Conservation (phyloP, 331 rosid genomes). For the Dryas integrifolia region DNA sequence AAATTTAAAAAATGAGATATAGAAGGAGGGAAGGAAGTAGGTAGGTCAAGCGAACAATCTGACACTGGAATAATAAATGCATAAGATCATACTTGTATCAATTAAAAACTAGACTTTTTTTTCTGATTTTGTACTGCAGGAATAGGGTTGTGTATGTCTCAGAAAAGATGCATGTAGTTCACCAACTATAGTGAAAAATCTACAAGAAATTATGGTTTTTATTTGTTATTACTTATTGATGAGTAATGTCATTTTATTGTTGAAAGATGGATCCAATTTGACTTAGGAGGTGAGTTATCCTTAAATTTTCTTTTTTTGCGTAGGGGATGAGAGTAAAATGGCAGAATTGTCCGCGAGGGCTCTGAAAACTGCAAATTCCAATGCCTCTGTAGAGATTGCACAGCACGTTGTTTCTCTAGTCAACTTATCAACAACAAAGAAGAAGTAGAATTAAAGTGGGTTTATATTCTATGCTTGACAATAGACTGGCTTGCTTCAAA, state of each 20-base stretch:
- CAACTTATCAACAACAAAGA: conserved; percentile 30
- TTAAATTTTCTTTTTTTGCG: neutral
- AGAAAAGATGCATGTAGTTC: neutral
- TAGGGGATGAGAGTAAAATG: conserved; percentile 63
- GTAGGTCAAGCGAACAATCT: neutral
- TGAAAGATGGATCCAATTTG: conserved; percentile 9
- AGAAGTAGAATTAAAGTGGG: neutral
- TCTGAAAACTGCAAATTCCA: conserved; percentile 53
- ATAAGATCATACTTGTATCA: no score
- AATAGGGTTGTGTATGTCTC: neutral
- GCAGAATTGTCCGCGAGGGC: conserved; percentile 76
- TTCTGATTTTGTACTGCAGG: neutral
- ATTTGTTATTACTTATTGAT: neutral
- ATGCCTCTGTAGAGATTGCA: conserved; percentile 61
- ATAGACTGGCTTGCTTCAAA: neutral
- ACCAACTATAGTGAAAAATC: neutral
- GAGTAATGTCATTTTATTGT: neutral
- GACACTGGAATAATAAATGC: no score
- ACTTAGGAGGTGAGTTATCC: neutral
- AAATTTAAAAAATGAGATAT: neutral
- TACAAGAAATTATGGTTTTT: neutral
- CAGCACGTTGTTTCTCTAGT: conserved; percentile 53
- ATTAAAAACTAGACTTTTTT: no score
- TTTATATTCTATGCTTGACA: neutral
- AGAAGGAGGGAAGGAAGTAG: neutral